These are phyloP conservation scores for Nectriaceae sp. DNA, from an alignment of 2,329 filamentous ascomycete species.

Conservation along the genomic window DNA sequence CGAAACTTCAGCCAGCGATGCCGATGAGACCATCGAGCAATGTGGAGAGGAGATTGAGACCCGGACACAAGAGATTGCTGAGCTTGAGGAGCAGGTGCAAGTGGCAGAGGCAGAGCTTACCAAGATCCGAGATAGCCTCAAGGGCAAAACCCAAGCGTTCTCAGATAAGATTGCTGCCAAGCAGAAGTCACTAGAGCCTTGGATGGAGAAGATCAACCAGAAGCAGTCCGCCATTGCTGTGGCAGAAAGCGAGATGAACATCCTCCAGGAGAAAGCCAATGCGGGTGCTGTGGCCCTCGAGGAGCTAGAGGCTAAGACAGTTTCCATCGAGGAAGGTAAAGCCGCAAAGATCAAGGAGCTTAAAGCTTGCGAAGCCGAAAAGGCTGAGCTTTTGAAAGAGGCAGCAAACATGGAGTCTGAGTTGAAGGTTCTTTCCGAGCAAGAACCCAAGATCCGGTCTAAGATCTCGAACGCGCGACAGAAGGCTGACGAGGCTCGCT, in stretches of 20 bases:
- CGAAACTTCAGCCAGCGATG: constrained; percentile 72
- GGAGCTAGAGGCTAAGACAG: constrained; percentile 80
- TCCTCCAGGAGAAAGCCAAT: constrained; percentile 86
- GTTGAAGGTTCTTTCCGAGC: constrained; percentile 68
- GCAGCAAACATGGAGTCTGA: constrained; percentile 71
- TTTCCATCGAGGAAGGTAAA: constrained; percentile 70
- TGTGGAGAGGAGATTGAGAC: constrained; percentile 77
- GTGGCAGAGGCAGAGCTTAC: constrained; percentile 80
- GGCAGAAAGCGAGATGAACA: constrained; percentile 90
- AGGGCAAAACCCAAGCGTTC: constrained; percentile 93
- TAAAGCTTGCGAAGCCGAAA: constrained; percentile 73
- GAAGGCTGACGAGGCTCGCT: constrained; percentile 93
- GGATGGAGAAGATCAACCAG: constrained; percentile 95
- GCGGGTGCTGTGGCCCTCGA: constrained; percentile 82
- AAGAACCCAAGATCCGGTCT: constrained; percentile 79
- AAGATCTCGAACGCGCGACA: constrained; percentile 89
- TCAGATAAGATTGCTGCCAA: constrained; percentile 91
- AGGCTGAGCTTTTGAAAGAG: constrained; percentile 72
- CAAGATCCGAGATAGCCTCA: constrained; percentile 81
- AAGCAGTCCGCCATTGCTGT: constrained; percentile 94
- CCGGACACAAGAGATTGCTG: constrained; percentile 71
- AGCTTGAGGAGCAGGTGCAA: constrained; percentile 75
- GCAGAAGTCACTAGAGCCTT: constrained; percentile 93
- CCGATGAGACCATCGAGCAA: constrained; percentile 75
- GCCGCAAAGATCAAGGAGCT: constrained; percentile 72